Evolutionary conservation across 2,329 filamentous ascomycete species (phyloP).

Genomic region (Scedosporium boydii): DNA sequence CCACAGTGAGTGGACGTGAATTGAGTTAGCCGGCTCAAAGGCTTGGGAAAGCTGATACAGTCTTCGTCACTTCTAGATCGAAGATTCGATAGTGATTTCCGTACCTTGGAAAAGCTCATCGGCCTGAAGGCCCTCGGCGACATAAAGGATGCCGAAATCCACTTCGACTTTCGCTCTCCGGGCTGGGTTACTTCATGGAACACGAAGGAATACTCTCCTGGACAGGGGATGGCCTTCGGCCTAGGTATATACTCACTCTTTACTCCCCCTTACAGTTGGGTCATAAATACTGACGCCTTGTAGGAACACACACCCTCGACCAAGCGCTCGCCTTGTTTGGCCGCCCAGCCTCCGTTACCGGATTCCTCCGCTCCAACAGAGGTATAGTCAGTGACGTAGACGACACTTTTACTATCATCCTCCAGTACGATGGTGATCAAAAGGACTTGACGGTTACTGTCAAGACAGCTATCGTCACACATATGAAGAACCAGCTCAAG

Average conservation of each 20-base stretch:
- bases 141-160: constrained; percentile 54
- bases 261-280: constrained; percentile 11
- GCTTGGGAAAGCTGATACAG: not conserved
- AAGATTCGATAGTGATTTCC: constrained; percentile 47
- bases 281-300: not conserved
- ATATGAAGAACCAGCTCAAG: constrained; percentile 49
- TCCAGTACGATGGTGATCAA: constrained; percentile 40
- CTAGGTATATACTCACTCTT: constrained; percentile 17
- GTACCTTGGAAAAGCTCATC: constrained; percentile 47
- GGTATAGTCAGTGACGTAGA: constrained; percentile 28
- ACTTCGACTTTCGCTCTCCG: constrained; percentile 48
- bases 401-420: constrained; percentile 44
- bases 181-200: constrained; percentile 25
- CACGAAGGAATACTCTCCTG: constrained; percentile 22
- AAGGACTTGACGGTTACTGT: constrained; percentile 44
- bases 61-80: not conserved
- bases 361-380: constrained; percentile 45
- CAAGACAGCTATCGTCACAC: constrained; percentile 50
- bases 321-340: constrained; percentile 50
- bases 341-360: constrained; percentile 45
- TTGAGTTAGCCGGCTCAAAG: not conserved
- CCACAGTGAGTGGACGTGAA: constrained; percentile 32
- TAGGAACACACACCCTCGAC: constrained; percentile 52
- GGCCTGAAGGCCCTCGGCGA: constrained; percentile 45
- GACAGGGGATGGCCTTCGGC: constrained; percentile 31